phyloP scores from a whole-genome alignment of 371 early-diverging fungal genomes.

The Mucor circinelloides region DNA sequence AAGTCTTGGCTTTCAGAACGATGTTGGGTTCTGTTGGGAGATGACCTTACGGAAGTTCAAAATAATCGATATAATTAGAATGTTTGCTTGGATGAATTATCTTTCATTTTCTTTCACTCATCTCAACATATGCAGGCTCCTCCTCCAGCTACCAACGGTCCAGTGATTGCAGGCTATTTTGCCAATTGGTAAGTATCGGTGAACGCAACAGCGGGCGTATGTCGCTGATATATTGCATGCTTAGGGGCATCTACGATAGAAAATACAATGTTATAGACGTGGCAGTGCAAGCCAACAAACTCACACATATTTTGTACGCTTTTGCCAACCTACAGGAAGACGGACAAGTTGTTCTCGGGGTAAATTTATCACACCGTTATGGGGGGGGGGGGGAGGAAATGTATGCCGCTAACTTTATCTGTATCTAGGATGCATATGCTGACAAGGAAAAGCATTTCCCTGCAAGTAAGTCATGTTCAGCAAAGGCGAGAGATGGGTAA shows the following conservation, averaged over 20 bases:
- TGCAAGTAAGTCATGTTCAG: constrained; percentile 20
- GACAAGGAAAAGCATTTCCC: constrained; percentile 53
- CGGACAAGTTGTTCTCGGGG: constrained; percentile 66
- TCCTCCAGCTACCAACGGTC: constrained; percentile 37
- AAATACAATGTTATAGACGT: constrained; percentile 68
- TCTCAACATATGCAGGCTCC: constrained; percentile 15
- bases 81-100: not conserved
- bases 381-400: too few relatives aligned
- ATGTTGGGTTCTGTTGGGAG: too few relatives aligned
- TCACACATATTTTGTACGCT: constrained; percentile 87
- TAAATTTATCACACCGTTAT: constrained; percentile 15
- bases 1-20: too few relatives aligned
- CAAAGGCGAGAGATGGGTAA: not conserved
- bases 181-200: constrained; percentile 28
- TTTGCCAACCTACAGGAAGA: constrained; percentile 81
- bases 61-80: not conserved
- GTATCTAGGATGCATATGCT: constrained; percentile 44
- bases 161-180: constrained; percentile 43
- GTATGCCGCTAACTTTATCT: not conserved
- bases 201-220: too few relatives aligned
- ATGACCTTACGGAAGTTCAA: not conserved
- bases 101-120: not conserved
- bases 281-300: constrained; percentile 54
- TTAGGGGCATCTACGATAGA: constrained; percentile 77
- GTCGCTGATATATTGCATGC: not conserved